Evolutionary conservation across 257 asterid genomes (phyloP), one percentile per base, ranked within the genome.

Genomic region (Capsicum baccatum): DNA sequence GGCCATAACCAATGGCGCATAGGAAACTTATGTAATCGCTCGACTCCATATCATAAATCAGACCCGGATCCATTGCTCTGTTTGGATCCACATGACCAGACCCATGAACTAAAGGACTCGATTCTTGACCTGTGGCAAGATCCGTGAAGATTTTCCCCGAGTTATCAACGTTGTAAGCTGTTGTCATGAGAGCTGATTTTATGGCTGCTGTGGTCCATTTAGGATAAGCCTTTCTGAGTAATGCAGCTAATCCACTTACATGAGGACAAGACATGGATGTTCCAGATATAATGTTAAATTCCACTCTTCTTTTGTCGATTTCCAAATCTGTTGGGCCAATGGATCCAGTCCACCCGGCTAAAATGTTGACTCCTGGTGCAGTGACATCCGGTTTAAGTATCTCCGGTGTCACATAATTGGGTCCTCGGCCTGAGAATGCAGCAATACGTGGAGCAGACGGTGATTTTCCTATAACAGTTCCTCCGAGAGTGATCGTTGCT

Each of bases 241-340:
- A 90, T 0, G 96, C 97, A 42, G 91, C 89, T 0, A 93, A 87
- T 3, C 95, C 97, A 1, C 96, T 71, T 0, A 92, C 97, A 63
- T 94, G 98, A 26, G 98, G 98, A 85, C 98, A 94, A 10, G 98
- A 87, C 97, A 94, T 92, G 80, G 98, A 94, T 8, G 98, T 94
- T 26, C 98, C 98, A 0, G 97, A 89, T 3, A 56, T 17, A 9
- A 94, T 84, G 63, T 88, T 89, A 92, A 92, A 94, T 3, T 57
- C 9, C 12, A 90, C 85, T 2, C 87, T 59, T 3, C 94, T 86
- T 0, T 55, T 5, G 62, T 92, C 96, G 0, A 47, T 67, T 19
- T 68, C 58, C 52, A 84, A 83, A 2, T 59, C 78, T 0, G 92
- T 86, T 4, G 96, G 97, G 42, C 91, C 83, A 50, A 84, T 9